Conservation (phyloP, 2,329 filamentous ascomycete genomes). For the Cladophialophora yegresii region DNA sequence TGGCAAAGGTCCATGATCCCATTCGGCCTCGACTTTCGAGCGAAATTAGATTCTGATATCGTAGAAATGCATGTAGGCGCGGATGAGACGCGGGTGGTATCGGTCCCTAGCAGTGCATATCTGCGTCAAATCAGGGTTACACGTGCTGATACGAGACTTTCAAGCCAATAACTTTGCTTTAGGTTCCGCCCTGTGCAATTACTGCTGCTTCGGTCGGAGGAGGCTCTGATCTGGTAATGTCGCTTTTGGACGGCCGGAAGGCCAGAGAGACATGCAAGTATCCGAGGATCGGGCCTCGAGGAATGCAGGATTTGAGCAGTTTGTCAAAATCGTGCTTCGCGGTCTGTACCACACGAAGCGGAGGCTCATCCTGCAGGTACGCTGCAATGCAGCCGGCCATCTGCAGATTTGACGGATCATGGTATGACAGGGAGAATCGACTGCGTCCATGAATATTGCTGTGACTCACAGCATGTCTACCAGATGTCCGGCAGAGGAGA, state of each 20-base stretch:
- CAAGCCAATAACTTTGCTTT: background rate
- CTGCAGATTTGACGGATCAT: slow-evolving; percentile 22
- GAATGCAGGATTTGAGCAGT: background rate
- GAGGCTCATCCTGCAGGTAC: slow-evolving; percentile 14
- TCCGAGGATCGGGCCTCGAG: background rate
- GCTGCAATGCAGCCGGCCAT: slow-evolving; percentile 14
- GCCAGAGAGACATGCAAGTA: background rate
- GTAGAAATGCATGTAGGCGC: slow-evolving; percentile 14
- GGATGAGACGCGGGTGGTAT: slow-evolving; percentile 5
- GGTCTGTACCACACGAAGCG: slow-evolving; percentile 1
- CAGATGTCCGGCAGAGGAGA: background rate
- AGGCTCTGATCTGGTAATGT: background rate
- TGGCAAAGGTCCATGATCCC: background rate
- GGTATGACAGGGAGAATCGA: background rate
- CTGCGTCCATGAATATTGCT: background rate
- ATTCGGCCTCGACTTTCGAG: background rate
- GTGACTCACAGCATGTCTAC: background rate
- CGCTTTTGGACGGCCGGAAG: background rate
- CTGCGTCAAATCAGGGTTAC: slow-evolving; percentile 7
- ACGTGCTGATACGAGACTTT: slow-evolving; percentile 9
- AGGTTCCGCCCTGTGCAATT: background rate
- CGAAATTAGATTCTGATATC: slow-evolving; percentile 12
- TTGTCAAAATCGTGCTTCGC: background rate
- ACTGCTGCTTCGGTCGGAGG: background rate
- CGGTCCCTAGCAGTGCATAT: slow-evolving; percentile 26